phyloP scores from a whole-genome alignment of 768 basidiomycete species.

The Termitomyces sp. region DNA sequence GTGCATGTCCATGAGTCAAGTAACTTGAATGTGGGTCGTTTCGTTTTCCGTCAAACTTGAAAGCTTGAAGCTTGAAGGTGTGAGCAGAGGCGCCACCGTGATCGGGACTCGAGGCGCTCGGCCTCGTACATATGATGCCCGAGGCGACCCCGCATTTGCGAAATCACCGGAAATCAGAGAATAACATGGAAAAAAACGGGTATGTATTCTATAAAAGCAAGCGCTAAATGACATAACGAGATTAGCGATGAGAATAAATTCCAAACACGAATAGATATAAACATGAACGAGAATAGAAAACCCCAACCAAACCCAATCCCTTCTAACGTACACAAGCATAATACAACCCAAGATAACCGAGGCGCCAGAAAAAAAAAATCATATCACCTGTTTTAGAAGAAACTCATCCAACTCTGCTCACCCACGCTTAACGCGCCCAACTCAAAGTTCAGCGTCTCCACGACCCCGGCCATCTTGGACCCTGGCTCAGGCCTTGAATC shows the following conservation, averaged over 20 bases:
- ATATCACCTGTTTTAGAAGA: constrained; percentile 26
- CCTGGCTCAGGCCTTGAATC: constrained; percentile 21
- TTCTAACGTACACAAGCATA: background rate
- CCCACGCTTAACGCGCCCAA: constrained; percentile 36
- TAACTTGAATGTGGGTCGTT: background rate
- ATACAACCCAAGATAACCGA: background rate
- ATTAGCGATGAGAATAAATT: background rate
- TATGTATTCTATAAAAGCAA: background rate
- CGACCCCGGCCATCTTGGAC: constrained; percentile 32
- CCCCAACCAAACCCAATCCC: background rate
- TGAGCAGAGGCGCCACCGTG: background rate
- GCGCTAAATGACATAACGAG: background rate
- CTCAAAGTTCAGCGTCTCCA: constrained; percentile 44
- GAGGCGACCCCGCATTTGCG: constrained; percentile 13
- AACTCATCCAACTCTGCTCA: constrained; percentile 43
- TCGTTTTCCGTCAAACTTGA: background rate
- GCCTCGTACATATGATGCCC: background rate
- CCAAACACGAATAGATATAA: background rate
- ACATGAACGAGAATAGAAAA: constrained; percentile 1
- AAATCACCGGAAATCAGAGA: constrained; percentile 7
- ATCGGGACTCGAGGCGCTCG: background rate
- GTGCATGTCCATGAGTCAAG: constrained; percentile 1
- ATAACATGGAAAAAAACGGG: background rate
- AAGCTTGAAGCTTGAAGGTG: no score
- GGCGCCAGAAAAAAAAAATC: background rate